These are phyloP conservation scores for Phlegmacium glaucopus DNA, from an alignment of 768 basidiomycete genomes.

Conservation along the genomic window DNA sequence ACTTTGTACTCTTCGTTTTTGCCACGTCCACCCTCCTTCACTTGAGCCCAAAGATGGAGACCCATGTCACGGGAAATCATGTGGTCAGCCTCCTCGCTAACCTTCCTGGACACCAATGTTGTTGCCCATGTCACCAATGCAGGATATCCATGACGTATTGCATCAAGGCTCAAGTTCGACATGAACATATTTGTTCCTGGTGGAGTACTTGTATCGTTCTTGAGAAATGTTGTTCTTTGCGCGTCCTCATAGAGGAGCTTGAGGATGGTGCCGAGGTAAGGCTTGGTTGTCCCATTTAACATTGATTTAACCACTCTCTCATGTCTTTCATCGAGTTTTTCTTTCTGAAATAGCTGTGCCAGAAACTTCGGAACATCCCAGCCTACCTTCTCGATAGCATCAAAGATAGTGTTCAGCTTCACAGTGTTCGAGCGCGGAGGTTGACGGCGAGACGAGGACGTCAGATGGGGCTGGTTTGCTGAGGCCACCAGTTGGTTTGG, in stretches of 20 bases:
- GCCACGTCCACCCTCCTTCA: slow-evolving; percentile 4
- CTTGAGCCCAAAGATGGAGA: too few species aligned
- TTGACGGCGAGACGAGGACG: background rate
- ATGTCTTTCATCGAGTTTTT: background rate
- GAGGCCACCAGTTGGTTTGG: too few species aligned
- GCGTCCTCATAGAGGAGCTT: slow-evolving; percentile 6
- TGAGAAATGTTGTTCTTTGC: background rate
- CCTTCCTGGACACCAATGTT: background rate
- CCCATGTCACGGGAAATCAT: slow-evolving; percentile 2
- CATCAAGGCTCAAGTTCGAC: background rate
- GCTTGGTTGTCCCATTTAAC: slow-evolving; percentile 11
- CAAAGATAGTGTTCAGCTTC: background rate
- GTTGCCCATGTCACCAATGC: background rate
- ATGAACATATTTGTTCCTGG: slow-evolving; percentile 1
- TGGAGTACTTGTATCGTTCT: background rate
- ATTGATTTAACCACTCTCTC: slow-evolving; percentile 1
- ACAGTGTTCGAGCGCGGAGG: background rate
- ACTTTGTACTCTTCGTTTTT: slow-evolving; percentile 1
- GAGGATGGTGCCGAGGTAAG: slow-evolving; percentile 9
- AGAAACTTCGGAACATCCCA: background rate
- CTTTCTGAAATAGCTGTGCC: background rate
- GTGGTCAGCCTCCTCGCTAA: slow-evolving; percentile 1
- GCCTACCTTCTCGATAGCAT: background rate
- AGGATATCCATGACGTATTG: background rate
- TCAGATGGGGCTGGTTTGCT: background rate